These are phyloP conservation scores for Erysimum pusillum DNA, from an alignment of 441 rosid genomes.

Conservation along the genomic window DNA sequence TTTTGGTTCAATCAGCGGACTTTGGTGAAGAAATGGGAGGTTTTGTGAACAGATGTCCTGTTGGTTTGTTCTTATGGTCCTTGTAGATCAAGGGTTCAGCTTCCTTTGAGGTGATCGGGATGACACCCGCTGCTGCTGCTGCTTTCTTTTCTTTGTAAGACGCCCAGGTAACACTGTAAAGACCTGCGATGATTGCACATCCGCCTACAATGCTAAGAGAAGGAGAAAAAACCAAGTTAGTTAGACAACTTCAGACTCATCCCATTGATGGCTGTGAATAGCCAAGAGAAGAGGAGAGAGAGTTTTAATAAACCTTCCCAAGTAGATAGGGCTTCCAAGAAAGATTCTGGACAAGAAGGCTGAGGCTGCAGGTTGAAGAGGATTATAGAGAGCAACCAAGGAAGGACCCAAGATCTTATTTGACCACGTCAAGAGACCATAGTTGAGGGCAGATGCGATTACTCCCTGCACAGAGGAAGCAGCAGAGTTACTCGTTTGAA, in stretches of 20 bases:
- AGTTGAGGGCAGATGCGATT: conserved; percentile 91
- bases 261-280: neutral
- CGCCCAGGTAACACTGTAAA: conserved; percentile 96
- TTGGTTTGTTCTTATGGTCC: conserved; percentile 48
- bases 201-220: conserved; percentile 81
- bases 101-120: conserved; percentile 52
- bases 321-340: conserved; percentile 95
- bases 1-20: conserved; percentile 35
- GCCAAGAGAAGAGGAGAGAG: neutral
- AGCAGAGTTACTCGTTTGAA: conserved; percentile 1
- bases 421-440: conserved; percentile 96
- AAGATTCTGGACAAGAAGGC: conserved; percentile 85
- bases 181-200: conserved; percentile 80
- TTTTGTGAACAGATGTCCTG: conserved; percentile 43
- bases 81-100: conserved; percentile 69
- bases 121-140: conserved; percentile 20
- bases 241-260: conserved; percentile 1
- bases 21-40: conserved; percentile 41
- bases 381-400: conserved; percentile 95
- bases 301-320: conserved; percentile 80
- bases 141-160: conserved; percentile 72
- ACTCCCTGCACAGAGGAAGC: conserved; percentile 61
- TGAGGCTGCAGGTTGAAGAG: conserved; percentile 97
- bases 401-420: conserved; percentile 97
- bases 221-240: conserved; percentile 42